Conservation (phyloP, 1,284 basidiomycete genomes). For the Coniferiporia weirii region DNA sequence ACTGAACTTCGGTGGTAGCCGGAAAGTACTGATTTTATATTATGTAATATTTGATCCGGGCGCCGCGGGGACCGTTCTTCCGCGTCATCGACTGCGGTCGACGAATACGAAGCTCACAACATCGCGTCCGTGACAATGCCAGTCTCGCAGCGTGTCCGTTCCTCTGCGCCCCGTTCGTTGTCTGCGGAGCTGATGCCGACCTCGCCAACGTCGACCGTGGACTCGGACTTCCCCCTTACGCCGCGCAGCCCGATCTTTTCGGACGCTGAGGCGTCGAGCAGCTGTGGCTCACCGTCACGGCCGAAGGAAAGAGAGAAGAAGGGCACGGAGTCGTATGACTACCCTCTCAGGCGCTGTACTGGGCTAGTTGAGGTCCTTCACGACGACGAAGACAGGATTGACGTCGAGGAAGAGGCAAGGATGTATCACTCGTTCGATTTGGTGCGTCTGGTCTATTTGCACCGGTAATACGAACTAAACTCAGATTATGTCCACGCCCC, state of each 20-base stretch:
- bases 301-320: neutral
- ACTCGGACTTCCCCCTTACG: conserved; percentile 10
- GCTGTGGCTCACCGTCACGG: neutral
- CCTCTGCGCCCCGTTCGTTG: too few relatives aligned
- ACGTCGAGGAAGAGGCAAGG: conserved; percentile 13
- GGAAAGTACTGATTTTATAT: too few relatives aligned
- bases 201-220: neutral
- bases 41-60: too few relatives aligned
- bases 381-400: conserved; percentile 15
- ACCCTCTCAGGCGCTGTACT: neutral
- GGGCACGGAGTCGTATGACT: neutral
- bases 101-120: too few relatives aligned
- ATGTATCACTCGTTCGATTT: conserved; percentile 11
- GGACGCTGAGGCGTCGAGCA: neutral
- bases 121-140: too few relatives aligned
- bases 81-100: too few relatives aligned
- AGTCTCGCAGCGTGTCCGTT: too few relatives aligned
- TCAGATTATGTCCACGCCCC: neutral
- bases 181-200: neutral
- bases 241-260: neutral
- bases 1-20: neutral
- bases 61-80: too few relatives aligned
- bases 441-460: neutral
- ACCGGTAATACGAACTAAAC: neutral
- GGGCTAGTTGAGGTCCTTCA: conserved; percentile 13